Percentiles rank a stretch among this genome's conserved stretches.
Conservation (phyloP, 768 basidiomycete species). For the Royoungia palumana region DNA sequence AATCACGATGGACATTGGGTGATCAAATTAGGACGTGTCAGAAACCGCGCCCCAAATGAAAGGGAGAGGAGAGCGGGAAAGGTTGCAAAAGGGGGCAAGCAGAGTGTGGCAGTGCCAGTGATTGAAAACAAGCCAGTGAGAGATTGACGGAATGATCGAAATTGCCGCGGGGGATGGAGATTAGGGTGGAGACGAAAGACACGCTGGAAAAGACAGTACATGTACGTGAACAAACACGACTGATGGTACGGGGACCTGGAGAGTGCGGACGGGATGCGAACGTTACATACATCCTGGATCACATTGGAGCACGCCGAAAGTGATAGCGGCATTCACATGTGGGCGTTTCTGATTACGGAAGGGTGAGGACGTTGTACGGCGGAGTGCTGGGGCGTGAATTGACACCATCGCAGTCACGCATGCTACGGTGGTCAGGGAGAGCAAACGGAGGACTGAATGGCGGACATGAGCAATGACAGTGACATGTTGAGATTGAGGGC, state of each 20-base stretch:
- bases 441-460: conserved; percentile 11
- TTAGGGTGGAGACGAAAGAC: conserved; percentile 30
- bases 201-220: conserved; percentile 29
- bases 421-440: conserved; percentile 7
- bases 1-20: conserved; percentile 19
- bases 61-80: background rate
- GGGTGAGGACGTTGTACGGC: conserved; percentile 30
- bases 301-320: conserved; percentile 25
- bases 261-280: conserved; percentile 30
- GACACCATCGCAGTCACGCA: conserved; percentile 19
- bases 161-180: conserved; percentile 33
- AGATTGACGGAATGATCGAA: conserved; percentile 14
- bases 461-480: conserved; percentile 27
- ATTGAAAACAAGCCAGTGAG: conserved; percentile 12
- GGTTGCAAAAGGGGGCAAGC: conserved; percentile 3
- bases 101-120: conserved; percentile 13
- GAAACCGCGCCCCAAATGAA: conserved; percentile 13
- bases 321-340: conserved; percentile 35
- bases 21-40: conserved; percentile 28
- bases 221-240: conserved; percentile 36
- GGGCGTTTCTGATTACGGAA: conserved; percentile 33
- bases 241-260: conserved; percentile 34
- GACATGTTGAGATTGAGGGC: conserved; percentile 26
- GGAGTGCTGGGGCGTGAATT: conserved; percentile 18
- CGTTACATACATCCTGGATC: conserved; percentile 29